These are phyloP conservation scores for Epichloe festucae DNA, from an alignment of 2,329 filamentous ascomycete genomes.

Conservation along the genomic window DNA sequence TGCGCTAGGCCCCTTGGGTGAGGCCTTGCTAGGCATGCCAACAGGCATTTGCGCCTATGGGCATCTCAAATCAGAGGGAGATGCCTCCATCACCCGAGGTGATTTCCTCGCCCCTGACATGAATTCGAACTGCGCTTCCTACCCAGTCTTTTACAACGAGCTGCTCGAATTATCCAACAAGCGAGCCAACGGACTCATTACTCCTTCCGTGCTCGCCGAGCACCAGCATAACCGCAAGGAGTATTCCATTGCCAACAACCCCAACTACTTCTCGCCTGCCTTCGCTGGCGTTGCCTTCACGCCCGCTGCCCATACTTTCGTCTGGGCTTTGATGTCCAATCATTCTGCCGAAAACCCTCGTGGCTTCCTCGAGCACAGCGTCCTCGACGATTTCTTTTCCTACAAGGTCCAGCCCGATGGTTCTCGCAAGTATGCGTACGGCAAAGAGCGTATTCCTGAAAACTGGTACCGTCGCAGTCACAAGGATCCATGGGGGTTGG, in stretches of 20 bases:
- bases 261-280: slow-evolving; percentile 39
- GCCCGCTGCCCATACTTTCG: slow-evolving; percentile 33
- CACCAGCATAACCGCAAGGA: background rate
- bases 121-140: slow-evolving; percentile 2
- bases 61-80: slow-evolving; percentile 13
- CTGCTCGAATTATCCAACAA: slow-evolving; percentile 26
- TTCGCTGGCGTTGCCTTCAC: slow-evolving; percentile 33
- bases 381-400: slow-evolving; percentile 4
- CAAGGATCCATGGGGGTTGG: slow-evolving; percentile 31
- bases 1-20: slow-evolving; percentile 1
- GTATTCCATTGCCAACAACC: slow-evolving; percentile 34
- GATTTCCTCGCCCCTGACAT: background rate
- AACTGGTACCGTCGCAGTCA: slow-evolving; percentile 33
- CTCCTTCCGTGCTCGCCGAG: background rate
- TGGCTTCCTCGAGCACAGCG: slow-evolving; percentile 11
- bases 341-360: slow-evolving; percentile 25
- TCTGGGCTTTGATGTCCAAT: slow-evolving; percentile 29
- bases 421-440: slow-evolving; percentile 27
- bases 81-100: slow-evolving; percentile 2
- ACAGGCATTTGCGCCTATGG: slow-evolving; percentile 4
- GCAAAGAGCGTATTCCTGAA: slow-evolving; percentile 35
- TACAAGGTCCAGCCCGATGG: slow-evolving; percentile 25
- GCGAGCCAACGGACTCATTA: slow-evolving; percentile 24
- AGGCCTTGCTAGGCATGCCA: slow-evolving; percentile 1
- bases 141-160: slow-evolving; percentile 9